Conservation (phyloP, 345 rosid genomes). For the Cardamine chenopodiifolia region DNA sequence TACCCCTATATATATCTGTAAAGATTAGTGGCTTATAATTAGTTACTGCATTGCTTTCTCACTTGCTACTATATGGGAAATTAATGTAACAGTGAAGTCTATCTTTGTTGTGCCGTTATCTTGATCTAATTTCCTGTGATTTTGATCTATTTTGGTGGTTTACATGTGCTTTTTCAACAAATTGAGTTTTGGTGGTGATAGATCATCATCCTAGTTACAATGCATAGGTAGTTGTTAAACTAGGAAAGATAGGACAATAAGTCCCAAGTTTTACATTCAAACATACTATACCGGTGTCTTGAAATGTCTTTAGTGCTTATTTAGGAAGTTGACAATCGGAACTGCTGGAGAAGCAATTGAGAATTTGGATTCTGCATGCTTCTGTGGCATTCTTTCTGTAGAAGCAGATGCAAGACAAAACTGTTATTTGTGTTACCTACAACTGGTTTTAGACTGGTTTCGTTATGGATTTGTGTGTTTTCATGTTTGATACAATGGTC, state of each 20-base stretch:
- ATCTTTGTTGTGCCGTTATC: constrained; percentile 16
- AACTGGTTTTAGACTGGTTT: neutral
- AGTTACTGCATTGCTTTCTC: constrained; percentile 2
- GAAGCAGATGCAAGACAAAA: constrained; percentile 12
- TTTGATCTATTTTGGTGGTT: constrained; percentile 16
- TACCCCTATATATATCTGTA: constrained; percentile 8
- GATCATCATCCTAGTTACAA: neutral
- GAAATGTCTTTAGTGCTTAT: constrained; percentile 4
- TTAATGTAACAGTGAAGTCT: constrained; percentile 16
- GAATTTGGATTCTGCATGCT: neutral
- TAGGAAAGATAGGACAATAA: constrained; percentile 4
- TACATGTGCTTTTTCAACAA: constrained; percentile 6
- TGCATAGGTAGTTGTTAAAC: neutral
- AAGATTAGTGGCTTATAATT: neutral
- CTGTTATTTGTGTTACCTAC: neutral
- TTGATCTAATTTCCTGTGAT: neutral
- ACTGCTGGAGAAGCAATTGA: neutral
- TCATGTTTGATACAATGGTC: neutral
- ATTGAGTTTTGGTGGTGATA: constrained; percentile 2
- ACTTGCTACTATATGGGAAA: neutral
- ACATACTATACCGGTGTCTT: neutral
- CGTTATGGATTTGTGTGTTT: neutral
- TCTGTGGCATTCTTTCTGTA: neutral
- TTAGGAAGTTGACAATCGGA: neutral
- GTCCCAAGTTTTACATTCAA: neutral